Base-by-base conservation (phyloP, 1,284 basidiomycete species). In the Malassezia restricta region DNA sequence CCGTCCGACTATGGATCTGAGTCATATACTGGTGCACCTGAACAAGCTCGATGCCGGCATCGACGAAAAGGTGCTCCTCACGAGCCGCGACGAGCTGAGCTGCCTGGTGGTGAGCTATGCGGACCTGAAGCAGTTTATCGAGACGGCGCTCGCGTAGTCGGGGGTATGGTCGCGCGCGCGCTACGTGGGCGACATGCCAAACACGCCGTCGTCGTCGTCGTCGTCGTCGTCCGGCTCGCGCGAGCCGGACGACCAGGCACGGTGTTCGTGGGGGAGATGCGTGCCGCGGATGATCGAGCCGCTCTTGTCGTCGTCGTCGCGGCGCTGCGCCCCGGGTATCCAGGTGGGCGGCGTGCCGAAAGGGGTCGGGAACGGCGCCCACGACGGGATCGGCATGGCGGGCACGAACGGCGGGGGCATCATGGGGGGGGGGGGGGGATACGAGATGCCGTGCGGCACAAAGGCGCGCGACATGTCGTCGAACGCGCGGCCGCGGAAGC, bases 51-150 rank as follows among this genome's bases (percentile, higher is more conserved):
- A 98, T 71, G 84, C 84, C 2, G 90, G 90, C 15, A 81, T 84
- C 15, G 90, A 96, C 47, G 94, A 99, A 71, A 84, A 84, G 56
- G 79, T 98, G 63, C 91, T 96, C 88, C 80, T 99, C 37, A 83
- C 94, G 20, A 84, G 88, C 15, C 79, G 92, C 63, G 87, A 96
- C 76, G 87, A 94, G 71, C 90, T 94, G 76, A 92, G 85, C 70
- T 96, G 92, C 74, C 78, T 98, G 17, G 88, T 98, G 14, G 92
- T 96, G 39, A 87, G 83, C 70, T 98, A 94, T 75, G 84, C 86
- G 64, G 92, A 98, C 52, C 15, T 72, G 47, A 72, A 71, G 61
- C 59, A 57, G 20, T 65, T 60, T 51, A 61, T 72, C 47, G 69
- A 72, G 43, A 58, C 58, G 24, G 65, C 65, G 27, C 66, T 65